These are phyloP conservation scores for Microdochium nivale DNA, from an alignment of 2,329 filamentous ascomycete species.

Conservation along the genomic window DNA sequence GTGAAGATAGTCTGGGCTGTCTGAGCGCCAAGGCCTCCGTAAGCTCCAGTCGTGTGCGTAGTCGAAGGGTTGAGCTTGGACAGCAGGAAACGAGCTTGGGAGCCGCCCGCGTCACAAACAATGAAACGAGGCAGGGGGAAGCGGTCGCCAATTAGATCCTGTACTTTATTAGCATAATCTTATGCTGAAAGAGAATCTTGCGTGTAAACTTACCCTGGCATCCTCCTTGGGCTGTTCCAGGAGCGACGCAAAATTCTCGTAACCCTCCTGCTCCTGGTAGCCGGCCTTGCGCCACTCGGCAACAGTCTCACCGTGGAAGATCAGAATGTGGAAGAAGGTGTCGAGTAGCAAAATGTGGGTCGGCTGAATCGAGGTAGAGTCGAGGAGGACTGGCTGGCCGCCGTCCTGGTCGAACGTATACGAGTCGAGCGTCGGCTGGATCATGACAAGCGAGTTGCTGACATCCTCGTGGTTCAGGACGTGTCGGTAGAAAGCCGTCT, in stretches of 20 bases:
- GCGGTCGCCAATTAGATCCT: constrained; percentile 94
- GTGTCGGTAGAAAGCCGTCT: constrained; percentile 98
- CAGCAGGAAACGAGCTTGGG: constrained; percentile 91
- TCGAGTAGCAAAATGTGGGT: constrained; percentile 91
- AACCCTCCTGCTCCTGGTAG: constrained; percentile 96
- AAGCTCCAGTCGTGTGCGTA: constrained; percentile 87
- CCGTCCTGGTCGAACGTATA: constrained; percentile 97
- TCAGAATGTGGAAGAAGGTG: constrained; percentile 98
- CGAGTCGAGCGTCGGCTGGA: constrained; percentile 92
- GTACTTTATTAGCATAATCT: constrained; percentile 13
- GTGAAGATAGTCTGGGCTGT: constrained; percentile 98
- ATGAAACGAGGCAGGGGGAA: constrained; percentile 99
- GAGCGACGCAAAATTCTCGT: constrained; percentile 86
- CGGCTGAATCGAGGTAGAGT: constrained; percentile 92
- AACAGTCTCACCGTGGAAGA: constrained; percentile 97
- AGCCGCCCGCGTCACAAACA: constrained; percentile 96
- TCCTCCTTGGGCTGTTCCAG: constrained; percentile 95
- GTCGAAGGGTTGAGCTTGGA: constrained; percentile 97
- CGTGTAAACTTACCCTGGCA: constrained; percentile 61
- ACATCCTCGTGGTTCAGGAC: constrained; percentile 97
- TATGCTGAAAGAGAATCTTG: constrained; percentile 2
- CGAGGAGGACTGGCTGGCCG: constrained; percentile 83
- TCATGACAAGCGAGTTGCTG: constrained; percentile 96
- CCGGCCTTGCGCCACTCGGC: constrained; percentile 97
- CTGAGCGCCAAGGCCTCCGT: constrained; percentile 76